Evolutionary conservation across 257 asterid species (phyloP), one percentile per base, ranked within the genome.

Genomic region (Nicotiana knightiana): DNA sequence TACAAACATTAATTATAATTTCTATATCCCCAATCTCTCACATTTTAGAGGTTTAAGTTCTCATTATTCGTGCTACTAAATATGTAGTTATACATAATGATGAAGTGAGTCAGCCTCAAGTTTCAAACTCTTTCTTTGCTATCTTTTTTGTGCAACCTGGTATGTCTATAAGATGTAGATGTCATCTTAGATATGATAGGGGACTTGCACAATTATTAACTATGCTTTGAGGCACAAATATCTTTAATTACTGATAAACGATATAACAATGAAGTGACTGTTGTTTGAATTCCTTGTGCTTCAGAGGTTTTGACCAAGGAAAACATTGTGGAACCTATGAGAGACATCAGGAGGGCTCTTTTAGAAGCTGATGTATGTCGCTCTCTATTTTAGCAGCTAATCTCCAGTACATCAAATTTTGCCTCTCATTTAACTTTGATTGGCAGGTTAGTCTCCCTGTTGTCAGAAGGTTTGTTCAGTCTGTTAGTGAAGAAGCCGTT

Each of bases 381-480:
- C 33, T 51, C 16, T 28, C 58, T 76, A 51, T 51, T 18, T 84
- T 82, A 66, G 79, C 59, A 65, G 53, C 80, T 78, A 24, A 78
- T 75, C 7, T 73, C 7, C 48, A 15, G 30, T 15, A 26, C 37
- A 15, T 13, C 0, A 48, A 48, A 26, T 48, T 48, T 48, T 3
- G 57, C 79, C 11, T 62, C 84, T 78, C 65, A 68, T 82, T 4
- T 48, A 58, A 11, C 39, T 58, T 10, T 51, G 4, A 64, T 85
- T 84, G 89, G 81, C 96, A 95, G 99, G 99, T 95, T 83, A 95
- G 99, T 85, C 97, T 96, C 85, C 97, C 99, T 68, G 99, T 96
- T 85, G 98, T 93, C 79, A 93, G 97, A 90, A 91, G 99, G 87
- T 96, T 96, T 87, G 93, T 96, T 85, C 97, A 94, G 91, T 84